Evolutionary conservation across 139 green algal species (phyloP), one percentile per base, ranked within the genome.

Genomic region (Chlorella sp.): DNA sequence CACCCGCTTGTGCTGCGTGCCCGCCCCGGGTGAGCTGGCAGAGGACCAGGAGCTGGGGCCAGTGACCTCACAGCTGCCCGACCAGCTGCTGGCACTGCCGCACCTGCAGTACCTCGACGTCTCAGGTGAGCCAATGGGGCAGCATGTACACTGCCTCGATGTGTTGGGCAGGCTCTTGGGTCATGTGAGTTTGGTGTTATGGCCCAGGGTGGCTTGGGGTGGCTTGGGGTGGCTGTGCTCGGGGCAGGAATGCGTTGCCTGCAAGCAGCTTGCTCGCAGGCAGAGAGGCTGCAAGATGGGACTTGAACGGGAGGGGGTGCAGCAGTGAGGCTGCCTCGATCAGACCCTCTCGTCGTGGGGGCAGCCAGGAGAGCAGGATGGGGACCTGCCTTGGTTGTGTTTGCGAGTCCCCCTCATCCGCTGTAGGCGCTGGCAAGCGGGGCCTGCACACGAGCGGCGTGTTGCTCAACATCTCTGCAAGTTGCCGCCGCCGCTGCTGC

Each of bases 1-100:
- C 66, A 88, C 66, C 30, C 84, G 84, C 21, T 39, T 88, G 30
- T 88, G 84, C 84, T 81, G 42, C 42, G 84, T 88, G 68, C 84
- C 84, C 0, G 66, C 66, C 0, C 84, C 84, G 1, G 84, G 21
- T 11, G 57, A 79, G 36, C 1, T 36, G 12, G 34, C n/a, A 1
- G 30, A 5, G 0, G 68, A 42, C 12, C 39, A 32, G 28, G 28
- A 42, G 1, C 22, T 69, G 0, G 84, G 66, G 11, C 26, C 26
- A 14, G 71, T 57, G 28, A 21, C 21, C 0, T 28, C 66, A 1
- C 39, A 37, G 22, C 30, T 88, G 39, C 84, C 84, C 0, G 68
- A 66, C 3, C 68, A 81, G 40, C 34, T 81, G 68, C 66, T 88
- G 84, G 68, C 39, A 2, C 84, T 88, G 39, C 84, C 84, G 0